Base-by-base conservation (phyloP, 2,329 filamentous ascomycete genomes). In the Amphichorda felina region DNA sequence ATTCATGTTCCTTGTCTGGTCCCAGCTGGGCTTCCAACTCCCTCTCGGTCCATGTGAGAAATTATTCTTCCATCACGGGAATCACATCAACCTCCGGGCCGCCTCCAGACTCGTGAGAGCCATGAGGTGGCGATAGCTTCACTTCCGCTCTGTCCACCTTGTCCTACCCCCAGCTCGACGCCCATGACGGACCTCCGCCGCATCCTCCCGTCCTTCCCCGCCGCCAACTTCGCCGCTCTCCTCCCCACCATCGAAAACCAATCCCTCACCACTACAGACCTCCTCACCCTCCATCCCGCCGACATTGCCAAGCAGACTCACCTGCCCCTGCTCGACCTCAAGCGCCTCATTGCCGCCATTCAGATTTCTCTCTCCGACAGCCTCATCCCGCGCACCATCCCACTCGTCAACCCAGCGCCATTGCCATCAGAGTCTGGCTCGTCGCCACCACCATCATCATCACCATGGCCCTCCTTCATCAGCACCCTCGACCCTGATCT, bases 241-340 rank as follows among this genome's bases (percentile, higher is more conserved):
- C 61, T 95, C 22, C 79, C 84, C 3, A 75, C 77, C 16, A 72
- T 96, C 37, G 89, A 96, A 61, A 75, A 75, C 54, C 76, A 83
- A 48, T 67, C 70, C 35, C 66, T 98, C 52, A 82, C 82, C 18
- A 83, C 82, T 22, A 78, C 76, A 47, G 91, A 98, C 54, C 72
- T 98, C 33, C 70, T 98, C 48, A 84, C 84, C 3, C 77, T 93
- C 42, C 84, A 94, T 50, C 71, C 79, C 4, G 68, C 79, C 41
- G 82, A 94, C 50, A 75, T 96, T 44, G 86, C 86, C 38, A 91
- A 83, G 62, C 81, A 85, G 54, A 88, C 87, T 34, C 79, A 81
- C 43, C 67, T 94, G 14, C 86, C 89, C 3, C 66, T 89, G 7
- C 70, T 81, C 27, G 86, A 95, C 51, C 68, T 95, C 46, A 82